Evolutionary conservation across 345 rosid species (phyloP).

Genomic region (Mercurialis annua): DNA sequence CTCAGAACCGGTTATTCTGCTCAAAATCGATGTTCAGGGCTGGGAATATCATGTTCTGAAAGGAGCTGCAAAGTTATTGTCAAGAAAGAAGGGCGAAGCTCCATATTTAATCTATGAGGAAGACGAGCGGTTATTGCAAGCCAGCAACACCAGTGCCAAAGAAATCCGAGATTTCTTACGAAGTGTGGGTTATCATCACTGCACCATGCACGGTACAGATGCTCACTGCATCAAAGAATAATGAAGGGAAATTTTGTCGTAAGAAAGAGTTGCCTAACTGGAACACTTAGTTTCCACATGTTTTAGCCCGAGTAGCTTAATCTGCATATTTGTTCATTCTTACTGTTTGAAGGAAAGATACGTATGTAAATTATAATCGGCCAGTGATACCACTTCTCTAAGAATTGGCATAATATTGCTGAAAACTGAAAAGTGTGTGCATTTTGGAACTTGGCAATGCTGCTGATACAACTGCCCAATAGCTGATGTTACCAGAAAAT

Average conservation of each 20-base stretch:
- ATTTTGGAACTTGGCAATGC: background rate
- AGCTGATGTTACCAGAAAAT: background rate
- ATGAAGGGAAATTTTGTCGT: background rate
- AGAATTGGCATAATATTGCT: background rate
- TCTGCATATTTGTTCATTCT: background rate
- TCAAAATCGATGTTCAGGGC: constrained; percentile 95
- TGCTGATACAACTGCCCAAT: background rate
- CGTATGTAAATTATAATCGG: background rate
- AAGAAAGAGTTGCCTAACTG: background rate
- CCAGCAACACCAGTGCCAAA: constrained; percentile 83
- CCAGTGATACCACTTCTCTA: background rate
- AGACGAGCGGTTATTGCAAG: constrained; percentile 79
- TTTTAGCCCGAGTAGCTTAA: background rate
- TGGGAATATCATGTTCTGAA: constrained; percentile 94
- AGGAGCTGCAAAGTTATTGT: constrained; percentile 74
- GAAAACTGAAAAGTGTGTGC: background rate
- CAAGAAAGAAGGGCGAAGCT: constrained; percentile 66
- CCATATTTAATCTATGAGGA: constrained; percentile 93
- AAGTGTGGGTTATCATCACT: constrained; percentile 60
- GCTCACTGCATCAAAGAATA: constrained; percentile 55
- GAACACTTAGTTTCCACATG: background rate
- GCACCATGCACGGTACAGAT: constrained; percentile 79
- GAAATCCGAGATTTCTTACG: constrained; percentile 69
- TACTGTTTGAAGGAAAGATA: background rate
- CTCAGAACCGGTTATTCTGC: constrained; percentile 53